Conservation (phyloP, 2,329 filamentous ascomycete genomes). For the Bipolaris victoriae region DNA sequence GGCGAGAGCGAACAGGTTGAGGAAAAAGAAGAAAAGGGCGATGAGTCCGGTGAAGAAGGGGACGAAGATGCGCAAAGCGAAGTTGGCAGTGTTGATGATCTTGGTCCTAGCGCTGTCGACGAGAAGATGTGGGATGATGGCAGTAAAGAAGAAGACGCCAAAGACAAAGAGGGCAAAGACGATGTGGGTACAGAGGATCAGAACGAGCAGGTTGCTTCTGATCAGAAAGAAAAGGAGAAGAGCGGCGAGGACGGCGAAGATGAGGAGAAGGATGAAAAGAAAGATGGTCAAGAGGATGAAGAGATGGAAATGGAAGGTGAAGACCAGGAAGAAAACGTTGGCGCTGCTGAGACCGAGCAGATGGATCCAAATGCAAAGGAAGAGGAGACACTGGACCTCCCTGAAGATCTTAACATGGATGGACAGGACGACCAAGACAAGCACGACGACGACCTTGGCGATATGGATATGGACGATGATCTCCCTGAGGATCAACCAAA, state of each 20-base stretch:
- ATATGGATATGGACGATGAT: slow-evolving; percentile 48
- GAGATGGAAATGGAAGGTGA: slow-evolving; percentile 62
- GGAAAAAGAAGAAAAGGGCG: slow-evolving; percentile 63
- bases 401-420: slow-evolving; percentile 86
- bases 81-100: slow-evolving; percentile 85
- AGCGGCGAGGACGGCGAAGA: slow-evolving; percentile 64
- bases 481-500: slow-evolving; percentile 43
- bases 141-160: slow-evolving; percentile 77
- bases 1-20: slow-evolving; percentile 73
- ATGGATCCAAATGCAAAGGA: slow-evolving; percentile 80
- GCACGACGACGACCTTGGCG: slow-evolving; percentile 50
- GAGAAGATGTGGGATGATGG: slow-evolving; percentile 99
- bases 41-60: slow-evolving; percentile 54
- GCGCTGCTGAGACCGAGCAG: slow-evolving; percentile 69
- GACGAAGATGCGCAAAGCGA: slow-evolving; percentile 82
- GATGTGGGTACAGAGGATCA: slow-evolving; percentile 57
- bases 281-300: slow-evolving; percentile 64
- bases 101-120: slow-evolving; percentile 88
- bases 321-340: slow-evolving; percentile 66
- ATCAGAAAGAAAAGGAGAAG: slow-evolving; percentile 60
- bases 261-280: slow-evolving; percentile 63
- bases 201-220: slow-evolving; percentile 54
- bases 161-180: slow-evolving; percentile 76
- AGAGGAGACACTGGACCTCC: slow-evolving; percentile 80
- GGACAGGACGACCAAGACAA: slow-evolving; percentile 66